Base-by-base conservation (phyloP, 352 stramenopile genomes). In the Phytophthora cryptogea region DNA sequence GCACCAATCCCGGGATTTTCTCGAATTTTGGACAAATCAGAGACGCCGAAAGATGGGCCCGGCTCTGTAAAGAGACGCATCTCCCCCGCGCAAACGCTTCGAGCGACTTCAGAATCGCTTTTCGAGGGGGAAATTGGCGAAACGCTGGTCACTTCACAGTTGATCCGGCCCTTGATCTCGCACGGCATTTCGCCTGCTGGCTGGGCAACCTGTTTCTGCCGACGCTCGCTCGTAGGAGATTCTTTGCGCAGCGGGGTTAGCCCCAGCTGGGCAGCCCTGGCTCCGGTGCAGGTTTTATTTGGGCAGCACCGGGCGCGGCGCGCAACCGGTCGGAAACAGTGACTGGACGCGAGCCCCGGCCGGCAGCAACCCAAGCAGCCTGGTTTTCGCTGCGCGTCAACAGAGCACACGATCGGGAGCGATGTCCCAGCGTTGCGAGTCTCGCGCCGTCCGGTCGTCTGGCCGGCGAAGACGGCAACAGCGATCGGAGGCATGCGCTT, bases 311-410 rank as follows among this genome's bases (percentile, higher is more conserved):
- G 51, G 60, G 53, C 37, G 36, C 35, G 11, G 48, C 8, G 46
- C 13, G 32, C 37, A 51, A 47, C 50, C 50, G 14, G 40, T 27
- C 27, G 48, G 32, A 54, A 14, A 5, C n/a, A 39, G 9, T 52
- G 53, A 41, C 30, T 65, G 61, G 54, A 58, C 43, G 33, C 23
- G 35, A 41, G 45, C 44, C 20, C 20, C 20, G 20, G 20, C 20
- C 1, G 36, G 20, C 31, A 31, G 48, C 54, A 26, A 16, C 42
- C 61, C 48, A 70, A 61, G 48, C 55, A 65, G 55, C 48, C 61
- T 65, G 55, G 50, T 65, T 70, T 37, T 70, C 61, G 61, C 37
- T 65, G 54, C 47, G 35, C 61, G 61, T 27, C 33, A 44, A 33
- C 61, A 63, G 65, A 63, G 42, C 43, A 61, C 37, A 23, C 27